phyloP scores from a whole-genome alignment of 2,329 filamentous ascomycete species.

The Cordyceps javanica region DNA sequence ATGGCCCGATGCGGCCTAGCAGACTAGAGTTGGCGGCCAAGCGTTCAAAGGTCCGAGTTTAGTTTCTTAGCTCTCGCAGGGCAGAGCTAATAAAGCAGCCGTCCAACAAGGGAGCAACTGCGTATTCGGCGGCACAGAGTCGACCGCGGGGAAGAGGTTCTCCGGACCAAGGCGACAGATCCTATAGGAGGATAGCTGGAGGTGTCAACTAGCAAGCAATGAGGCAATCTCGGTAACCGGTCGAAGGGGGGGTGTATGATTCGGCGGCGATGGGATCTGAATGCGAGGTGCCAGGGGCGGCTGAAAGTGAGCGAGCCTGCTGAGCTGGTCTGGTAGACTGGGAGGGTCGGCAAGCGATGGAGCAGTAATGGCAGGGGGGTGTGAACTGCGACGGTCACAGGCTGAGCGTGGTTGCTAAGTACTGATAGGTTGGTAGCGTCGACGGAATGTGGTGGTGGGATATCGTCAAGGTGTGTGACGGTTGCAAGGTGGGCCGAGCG shows the following conservation, averaged over 20 bases:
- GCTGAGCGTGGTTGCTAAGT: neutral
- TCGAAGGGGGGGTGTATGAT: conserved; percentile 1
- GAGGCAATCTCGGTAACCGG: conserved; percentile 1
- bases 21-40: conserved; percentile 11
- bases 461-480: conserved; percentile 4
- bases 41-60: conserved; percentile 5
- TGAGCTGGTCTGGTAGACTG: conserved; percentile 1
- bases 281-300: conserved; percentile 7
- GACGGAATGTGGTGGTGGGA: conserved; percentile 6
- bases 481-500: conserved; percentile 4
- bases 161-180: neutral
- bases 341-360: conserved; percentile 11
- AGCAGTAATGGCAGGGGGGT: conserved; percentile 1
- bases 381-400: neutral
- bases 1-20: conserved; percentile 32
- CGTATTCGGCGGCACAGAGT: neutral
- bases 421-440: conserved; percentile 6
- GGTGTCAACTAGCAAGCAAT: conserved; percentile 1
- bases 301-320: conserved; percentile 6
- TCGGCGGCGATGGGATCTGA: conserved; percentile 11
- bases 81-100: neutral
- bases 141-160: neutral
- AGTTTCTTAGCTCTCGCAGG: neutral
- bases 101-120: neutral
- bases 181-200: neutral